These are phyloP conservation scores for Pyrenophora teres DNA, from an alignment of 2,329 filamentous ascomycete species.

Conservation along the genomic window DNA sequence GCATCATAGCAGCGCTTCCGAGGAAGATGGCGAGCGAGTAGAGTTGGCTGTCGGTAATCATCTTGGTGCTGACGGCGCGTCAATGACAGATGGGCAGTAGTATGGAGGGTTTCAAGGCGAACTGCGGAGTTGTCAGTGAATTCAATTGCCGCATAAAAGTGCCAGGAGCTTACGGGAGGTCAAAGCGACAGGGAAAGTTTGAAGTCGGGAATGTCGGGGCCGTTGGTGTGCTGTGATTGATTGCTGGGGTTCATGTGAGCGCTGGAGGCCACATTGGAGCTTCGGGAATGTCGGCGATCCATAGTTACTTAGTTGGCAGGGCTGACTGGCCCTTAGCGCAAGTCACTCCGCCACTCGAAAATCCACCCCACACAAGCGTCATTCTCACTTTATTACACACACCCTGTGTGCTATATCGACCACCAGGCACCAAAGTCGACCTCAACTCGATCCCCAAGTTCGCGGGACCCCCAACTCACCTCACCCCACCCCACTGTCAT, in stretches of 20 bases:
- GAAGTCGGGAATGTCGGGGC: conserved; percentile 10
- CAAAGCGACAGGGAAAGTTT: not conserved
- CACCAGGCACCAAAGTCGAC: conserved; percentile 23
- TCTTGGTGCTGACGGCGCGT: conserved; percentile 57
- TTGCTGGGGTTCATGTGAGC: conserved; percentile 18
- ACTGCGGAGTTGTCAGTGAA: conserved; percentile 23
- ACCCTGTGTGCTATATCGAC: conserved; percentile 19
- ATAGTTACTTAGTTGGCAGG: not conserved
- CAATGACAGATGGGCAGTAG: conserved; percentile 13
- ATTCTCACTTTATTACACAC: conserved; percentile 43
- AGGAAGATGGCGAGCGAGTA: conserved; percentile 93
- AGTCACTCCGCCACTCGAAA: conserved; percentile 24
- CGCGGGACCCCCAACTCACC: not conserved
- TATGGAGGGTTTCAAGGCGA: conserved; percentile 11
- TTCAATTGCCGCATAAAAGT: not conserved
- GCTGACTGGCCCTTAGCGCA: conserved; percentile 19
- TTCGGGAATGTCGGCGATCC: conserved; percentile 21
- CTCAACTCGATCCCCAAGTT: not conserved
- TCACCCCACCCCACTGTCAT: conserved; percentile 7
- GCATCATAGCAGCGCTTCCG: conserved; percentile 83
- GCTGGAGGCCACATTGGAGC: conserved; percentile 37
- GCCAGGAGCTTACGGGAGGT: conserved; percentile 6
- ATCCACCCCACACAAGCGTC: conserved; percentile 40
- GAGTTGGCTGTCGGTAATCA: conserved; percentile 94
- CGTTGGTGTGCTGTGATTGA: conserved; percentile 9